Base-by-base conservation (phyloP, 306 rosid genomes). In the Pyrus communis region DNA sequence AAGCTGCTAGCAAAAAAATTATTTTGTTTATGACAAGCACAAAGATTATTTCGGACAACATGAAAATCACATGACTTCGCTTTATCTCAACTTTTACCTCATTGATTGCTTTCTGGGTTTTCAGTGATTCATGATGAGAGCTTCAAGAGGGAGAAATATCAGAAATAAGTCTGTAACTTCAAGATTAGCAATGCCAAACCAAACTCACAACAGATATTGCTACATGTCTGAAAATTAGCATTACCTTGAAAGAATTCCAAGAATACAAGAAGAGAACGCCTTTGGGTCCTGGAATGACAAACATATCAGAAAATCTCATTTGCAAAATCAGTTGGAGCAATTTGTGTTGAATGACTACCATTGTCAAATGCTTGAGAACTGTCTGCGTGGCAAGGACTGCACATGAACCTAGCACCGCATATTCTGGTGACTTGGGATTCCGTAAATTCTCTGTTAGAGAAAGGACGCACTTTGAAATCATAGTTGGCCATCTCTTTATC, bases 51-150 rank as follows among this genome's bases (percentile, higher is more conserved):
- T 87, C 79, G 68, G 84, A 79, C 61, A 9, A 75, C 67, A 77
- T 11, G 25, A 46, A 61, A 79, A 40, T 57, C 75, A 67, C 23
- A 76, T 78, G 23, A 54, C 58, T 52, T 81, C 35, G 67, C 78
- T 28, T 71, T 52, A 82, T 52, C 80, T 80, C 58, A 82, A 79
- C 74, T 64, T 67, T 84, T 91, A 95, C 99, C 99, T 90, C 98
- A 84, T 86, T 95, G 80, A 95, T 92, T 78, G 93, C 92, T 85
- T 95, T 95, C 88, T 95, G 99, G 66, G 93, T 82, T 89, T 95
- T 95, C 90, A 95, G 83, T 69, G 99, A 95, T 75, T 89, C 99
- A 74, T 95, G 99, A 86, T 95, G 99, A 65, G 99, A 92, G 83
- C 99, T 95, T 77, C 89, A 89, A 67, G 86, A 55, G 77, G 70